Evolutionary conservation across 2,329 filamentous ascomycete genomes (phyloP), one percentile per base, ranked within the genome.

Genomic region (Beauveria asiatica): DNA sequence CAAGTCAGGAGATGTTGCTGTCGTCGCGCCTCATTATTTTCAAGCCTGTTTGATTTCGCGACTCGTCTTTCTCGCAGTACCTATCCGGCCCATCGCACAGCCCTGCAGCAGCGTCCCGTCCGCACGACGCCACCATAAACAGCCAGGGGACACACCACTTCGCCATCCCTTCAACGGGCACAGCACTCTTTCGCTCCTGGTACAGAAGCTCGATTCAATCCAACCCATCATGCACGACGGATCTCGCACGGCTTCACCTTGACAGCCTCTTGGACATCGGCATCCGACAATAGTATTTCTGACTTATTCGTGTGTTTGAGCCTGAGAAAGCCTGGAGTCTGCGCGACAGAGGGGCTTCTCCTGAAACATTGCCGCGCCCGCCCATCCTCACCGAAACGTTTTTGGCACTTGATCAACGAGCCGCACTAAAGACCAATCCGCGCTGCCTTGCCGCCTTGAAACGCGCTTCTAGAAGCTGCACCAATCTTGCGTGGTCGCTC

Each of bases 401-500:
- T 58, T 51, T 44, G 56, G 48, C 49, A 17, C 57, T 59, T 41
- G n/a, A 33, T 45, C 48, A 23, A 30, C 39, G 37, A 39, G 57
- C 49, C 49, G 49, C 57, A 46, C 49, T 53, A 23, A 23, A 23
- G 33, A 46, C 21, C 49, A 25, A 8, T 16, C 25, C 49, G 57
- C 41, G 46, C 57, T 25, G 45, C 54, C 9, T 21, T 54, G 44
- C 42, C 42, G 55, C 60, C 58, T 54, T 57, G 51, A 61, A 56
- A 50, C 23, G 62, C 65, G 64, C 62, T 65, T 65, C 66, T 45
- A 45, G 62, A 50, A 62, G 61, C 58, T 57, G 61, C 62, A 55
- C 60, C 60, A 51, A 55, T 55, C 64, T 60, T 63, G 63, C 62
- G 64, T 63, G 57, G 55, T 62, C 62, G 62, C 63, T 63, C 64